Evolutionary conservation across 139 green algal genomes (phyloP).

Genomic region (Diplosphaera chodatii): DNA sequence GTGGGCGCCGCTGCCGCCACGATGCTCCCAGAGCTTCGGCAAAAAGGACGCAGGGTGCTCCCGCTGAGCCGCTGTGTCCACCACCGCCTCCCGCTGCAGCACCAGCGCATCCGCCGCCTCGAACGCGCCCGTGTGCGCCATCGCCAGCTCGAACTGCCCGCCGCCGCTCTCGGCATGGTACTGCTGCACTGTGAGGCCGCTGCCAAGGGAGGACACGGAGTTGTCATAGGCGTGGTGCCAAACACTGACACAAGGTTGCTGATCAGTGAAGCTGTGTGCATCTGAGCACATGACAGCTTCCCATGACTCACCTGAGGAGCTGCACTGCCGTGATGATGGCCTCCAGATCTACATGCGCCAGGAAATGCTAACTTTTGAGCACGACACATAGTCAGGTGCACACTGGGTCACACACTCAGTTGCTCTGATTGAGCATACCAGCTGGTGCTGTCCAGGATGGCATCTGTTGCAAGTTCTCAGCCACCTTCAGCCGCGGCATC

Average conservation of each 20-base stretch:
- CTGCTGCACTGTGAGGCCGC: not conserved
- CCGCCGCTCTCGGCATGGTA: not conserved
- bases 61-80: slow-evolving; percentile 21
- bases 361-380: too few species aligned
- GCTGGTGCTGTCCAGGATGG: too few species aligned
- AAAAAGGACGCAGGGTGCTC: slow-evolving; percentile 37
- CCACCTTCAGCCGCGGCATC: not conserved
- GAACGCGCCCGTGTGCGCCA: not conserved
- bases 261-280: too few species aligned
- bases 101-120: slow-evolving; percentile 45
- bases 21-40: slow-evolving; percentile 30
- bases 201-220: too few species aligned
- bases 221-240: too few species aligned
- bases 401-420: too few species aligned
- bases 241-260: too few species aligned
- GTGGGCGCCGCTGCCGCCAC: slow-evolving; percentile 46
- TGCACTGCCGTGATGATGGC: not conserved
- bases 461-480: too few species aligned
- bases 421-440: too few species aligned
- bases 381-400: too few species aligned
- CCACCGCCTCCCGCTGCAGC: slow-evolving; percentile 35
- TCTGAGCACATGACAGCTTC: too few species aligned
- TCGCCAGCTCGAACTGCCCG: not conserved
- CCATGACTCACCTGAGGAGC: too few species aligned
- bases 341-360: not conserved